phyloP scores from a whole-genome alignment of 2,329 filamentous ascomycete genomes.

The Berkeleyomyces basicola region DNA sequence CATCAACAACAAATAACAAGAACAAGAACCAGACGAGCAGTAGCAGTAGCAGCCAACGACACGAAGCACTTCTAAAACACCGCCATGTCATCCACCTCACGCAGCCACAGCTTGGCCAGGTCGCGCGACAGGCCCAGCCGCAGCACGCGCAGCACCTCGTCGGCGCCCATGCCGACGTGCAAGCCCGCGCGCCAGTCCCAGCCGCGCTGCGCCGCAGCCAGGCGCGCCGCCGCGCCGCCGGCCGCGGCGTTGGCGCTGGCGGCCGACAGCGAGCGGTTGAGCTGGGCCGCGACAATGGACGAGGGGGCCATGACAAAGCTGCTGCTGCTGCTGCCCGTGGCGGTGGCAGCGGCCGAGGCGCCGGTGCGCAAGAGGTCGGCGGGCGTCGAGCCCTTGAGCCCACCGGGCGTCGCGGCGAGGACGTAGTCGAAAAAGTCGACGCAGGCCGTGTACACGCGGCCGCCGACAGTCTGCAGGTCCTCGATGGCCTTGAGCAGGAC shows the following conservation, averaged over 20 bases:
- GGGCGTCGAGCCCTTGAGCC: conserved; percentile 44
- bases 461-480: conserved; percentile 59
- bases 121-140: conserved; percentile 60
- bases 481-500: conserved; percentile 61
- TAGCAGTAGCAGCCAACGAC: not conserved
- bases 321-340: conserved; percentile 36
- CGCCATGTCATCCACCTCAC: conserved; percentile 42
- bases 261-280: conserved; percentile 42
- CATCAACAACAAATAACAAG: not conserved
- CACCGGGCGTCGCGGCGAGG: conserved; percentile 46
- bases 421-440: conserved; percentile 66
- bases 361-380: conserved; percentile 38
- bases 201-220: conserved; percentile 29
- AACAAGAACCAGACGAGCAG: not conserved
- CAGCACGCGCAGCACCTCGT: conserved; percentile 56
- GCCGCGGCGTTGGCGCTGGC: conserved; percentile 29
- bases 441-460: conserved; percentile 54
- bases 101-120: conserved; percentile 51
- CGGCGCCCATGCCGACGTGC: conserved; percentile 45
- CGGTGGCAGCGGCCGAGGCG: conserved; percentile 30
- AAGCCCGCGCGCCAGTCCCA: conserved; percentile 73
- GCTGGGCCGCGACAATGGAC: conserved; percentile 48
- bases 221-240: not conserved
- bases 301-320: conserved; percentile 49
- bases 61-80: conserved; percentile 20